Conservation (phyloP, 768 basidiomycete species). For the Trametes cinnabarina region DNA sequence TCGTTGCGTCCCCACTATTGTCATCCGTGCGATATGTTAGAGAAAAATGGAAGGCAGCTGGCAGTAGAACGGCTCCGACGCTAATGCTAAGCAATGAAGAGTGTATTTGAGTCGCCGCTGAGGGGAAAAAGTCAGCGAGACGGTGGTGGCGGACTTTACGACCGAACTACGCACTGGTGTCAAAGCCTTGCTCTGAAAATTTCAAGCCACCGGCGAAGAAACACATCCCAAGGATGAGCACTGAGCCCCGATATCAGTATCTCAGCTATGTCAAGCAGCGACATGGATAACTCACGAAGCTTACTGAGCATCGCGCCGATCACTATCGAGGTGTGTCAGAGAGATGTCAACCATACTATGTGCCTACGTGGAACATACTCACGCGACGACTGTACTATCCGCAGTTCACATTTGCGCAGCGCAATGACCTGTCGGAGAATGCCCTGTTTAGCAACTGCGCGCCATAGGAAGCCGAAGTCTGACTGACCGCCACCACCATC, state of each 20-base stretch:
- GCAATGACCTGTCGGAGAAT: constrained; percentile 62
- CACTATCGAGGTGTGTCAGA: too few species aligned
- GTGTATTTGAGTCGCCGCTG: constrained; percentile 71
- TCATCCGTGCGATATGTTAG: constrained; percentile 31
- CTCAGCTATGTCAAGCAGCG: background rate
- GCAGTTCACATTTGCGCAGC: constrained; percentile 75
- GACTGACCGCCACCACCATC: constrained; percentile 63
- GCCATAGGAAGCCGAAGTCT: background rate
- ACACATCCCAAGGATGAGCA: constrained; percentile 82
- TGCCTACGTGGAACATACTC: constrained; percentile 28
- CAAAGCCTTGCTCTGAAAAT: constrained; percentile 78
- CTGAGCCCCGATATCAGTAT: constrained; percentile 33
- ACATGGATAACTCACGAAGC: constrained; percentile 42
- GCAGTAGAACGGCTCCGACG: constrained; percentile 75
- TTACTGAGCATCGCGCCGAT: constrained; percentile 84
- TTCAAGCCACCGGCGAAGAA: constrained; percentile 79
- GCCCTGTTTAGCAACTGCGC: background rate
- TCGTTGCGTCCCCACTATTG: constrained; percentile 18
- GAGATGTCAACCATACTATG: background rate
- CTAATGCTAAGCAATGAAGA: constrained; percentile 73
- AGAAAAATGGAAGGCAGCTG: constrained; percentile 73
- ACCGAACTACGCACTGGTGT: constrained; percentile 64
- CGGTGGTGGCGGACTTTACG: too few species aligned
- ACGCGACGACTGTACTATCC: constrained; percentile 80
- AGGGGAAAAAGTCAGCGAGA: background rate